These are phyloP conservation scores for Cutaneotrichosporon dermatis DNA, from an alignment of 1,284 basidiomycete genomes.

Conservation along the genomic window DNA sequence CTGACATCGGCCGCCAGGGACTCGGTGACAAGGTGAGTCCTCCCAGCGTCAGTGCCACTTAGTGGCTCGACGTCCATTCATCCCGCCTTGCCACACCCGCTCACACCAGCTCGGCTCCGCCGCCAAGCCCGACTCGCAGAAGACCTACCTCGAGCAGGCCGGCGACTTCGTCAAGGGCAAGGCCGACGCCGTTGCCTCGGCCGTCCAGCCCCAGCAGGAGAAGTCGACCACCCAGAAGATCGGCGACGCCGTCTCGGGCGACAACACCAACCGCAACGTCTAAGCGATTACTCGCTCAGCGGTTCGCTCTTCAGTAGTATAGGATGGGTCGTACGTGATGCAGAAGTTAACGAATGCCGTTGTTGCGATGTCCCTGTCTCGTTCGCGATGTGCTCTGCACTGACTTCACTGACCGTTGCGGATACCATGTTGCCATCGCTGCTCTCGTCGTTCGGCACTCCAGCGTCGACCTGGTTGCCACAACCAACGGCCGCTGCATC, in stretches of 20 bases:
- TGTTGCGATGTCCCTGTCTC: too few species aligned
- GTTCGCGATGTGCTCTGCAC: too few species aligned
- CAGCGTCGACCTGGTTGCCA: too few species aligned
- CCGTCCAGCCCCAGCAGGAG: constrained; percentile 36
- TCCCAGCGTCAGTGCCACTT: not conserved
- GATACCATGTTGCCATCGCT: too few species aligned
- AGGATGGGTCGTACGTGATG: not conserved
- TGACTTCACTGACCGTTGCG: too few species aligned
- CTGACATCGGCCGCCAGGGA: constrained; percentile 35
- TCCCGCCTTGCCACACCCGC: not conserved
- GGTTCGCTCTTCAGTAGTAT: too few species aligned
- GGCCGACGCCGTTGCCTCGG: constrained; percentile 40
- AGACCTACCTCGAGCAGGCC: constrained; percentile 45
- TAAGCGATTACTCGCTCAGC: not conserved
- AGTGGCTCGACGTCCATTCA: too few species aligned
- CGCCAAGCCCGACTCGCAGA: constrained; percentile 47
- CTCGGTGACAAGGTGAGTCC: constrained; percentile 39
- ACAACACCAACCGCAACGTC: constrained; percentile 20
- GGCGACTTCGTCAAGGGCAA: constrained; percentile 39
- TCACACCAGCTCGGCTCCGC: constrained; percentile 23
- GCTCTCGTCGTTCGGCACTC: too few species aligned
- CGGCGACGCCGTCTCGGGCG: constrained; percentile 34
- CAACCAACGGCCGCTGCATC: too few species aligned
- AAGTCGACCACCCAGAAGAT: constrained; percentile 46
- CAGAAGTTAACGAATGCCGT: not conserved